Evolutionary conservation across 345 rosid species (phyloP).

Genomic region (Eutrema heterophyllum): DNA sequence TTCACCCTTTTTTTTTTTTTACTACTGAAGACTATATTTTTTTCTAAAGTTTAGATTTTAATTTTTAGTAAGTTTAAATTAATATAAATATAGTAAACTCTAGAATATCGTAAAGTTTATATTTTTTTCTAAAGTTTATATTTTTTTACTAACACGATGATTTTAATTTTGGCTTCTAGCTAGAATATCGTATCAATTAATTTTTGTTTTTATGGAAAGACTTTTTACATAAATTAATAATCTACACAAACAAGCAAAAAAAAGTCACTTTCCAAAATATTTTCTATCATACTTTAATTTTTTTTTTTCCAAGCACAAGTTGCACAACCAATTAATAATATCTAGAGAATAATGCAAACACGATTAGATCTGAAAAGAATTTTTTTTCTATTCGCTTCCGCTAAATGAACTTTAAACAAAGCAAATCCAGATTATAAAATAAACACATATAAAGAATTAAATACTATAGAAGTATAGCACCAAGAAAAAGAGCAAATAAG

Average conservation of each 20-base stretch:
- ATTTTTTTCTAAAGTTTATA: background rate
- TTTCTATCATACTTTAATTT: background rate
- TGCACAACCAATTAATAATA: slow-evolving; percentile 3
- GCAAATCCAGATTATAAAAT: background rate
- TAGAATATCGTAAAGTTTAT: too few species aligned
- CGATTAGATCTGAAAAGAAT: background rate
- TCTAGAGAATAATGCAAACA: background rate
- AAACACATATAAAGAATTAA: background rate
- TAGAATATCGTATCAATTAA: background rate
- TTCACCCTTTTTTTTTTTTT: background rate
- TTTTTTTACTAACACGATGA: background rate
- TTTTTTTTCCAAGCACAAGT: background rate
- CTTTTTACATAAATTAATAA: background rate
- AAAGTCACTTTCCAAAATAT: background rate
- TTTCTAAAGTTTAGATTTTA: background rate
- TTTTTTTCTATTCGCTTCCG: background rate
- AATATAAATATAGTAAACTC: too few species aligned
- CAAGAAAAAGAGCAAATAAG: background rate
- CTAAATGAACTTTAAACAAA: background rate
- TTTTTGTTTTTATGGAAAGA: background rate
- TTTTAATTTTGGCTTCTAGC: background rate
- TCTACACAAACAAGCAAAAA: background rate
- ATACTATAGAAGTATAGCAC: background rate
- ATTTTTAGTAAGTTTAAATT: too few species aligned
- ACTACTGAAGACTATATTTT: background rate